Evolutionary conservation across 148 eudicot genomes (phyloP), one percentile per base, ranked within the genome.

Genomic region (Chenopodium formosanum): DNA sequence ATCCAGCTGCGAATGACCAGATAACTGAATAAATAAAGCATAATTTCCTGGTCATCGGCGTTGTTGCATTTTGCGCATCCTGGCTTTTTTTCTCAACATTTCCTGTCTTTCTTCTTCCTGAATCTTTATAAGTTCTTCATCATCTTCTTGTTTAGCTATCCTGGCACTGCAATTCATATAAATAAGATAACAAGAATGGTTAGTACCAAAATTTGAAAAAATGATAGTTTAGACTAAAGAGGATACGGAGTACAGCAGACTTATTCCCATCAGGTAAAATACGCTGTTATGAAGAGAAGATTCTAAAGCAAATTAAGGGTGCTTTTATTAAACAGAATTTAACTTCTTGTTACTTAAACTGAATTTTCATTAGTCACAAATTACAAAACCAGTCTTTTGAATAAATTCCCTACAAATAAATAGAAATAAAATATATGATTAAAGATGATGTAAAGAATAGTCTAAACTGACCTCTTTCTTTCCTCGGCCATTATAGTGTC

Each of bases 51-150:
- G 73, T 85, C 85, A 87, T n/a, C 87, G 80, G 22, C 76, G 88
- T 82, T 83, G 80, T 82, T 83, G 80, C 86, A 89, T 80, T 88
- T 90, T 95, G 34, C 97, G 92, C 90, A 86, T 89, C 89, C 88
- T 95, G 7, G 94, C 94, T 85, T 86, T 69, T 70, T 82, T 87
- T 85, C 89, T 90, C 84, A 83, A 69, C 85, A 78, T 81, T 50
- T 91, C 93, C 60, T 79, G 88, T 82, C 90, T 89, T 60, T 91
- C 98, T 77, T 95, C 98, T 86, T 92, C 99, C 83, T 89, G 89
- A 40, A 91, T 87, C 84, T 86, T 84, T 3, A 80, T 77, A 1
- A 82, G 78, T 82, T 92, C 94, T 81, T 87, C 92, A 47, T 91
- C 99, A 44, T 95, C 99, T 82, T 95, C 99, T 86, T 79, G 46